Percentiles rank a stretch among this genome's conserved stretches.
Evolutionary conservation across 768 basidiomycete species (phyloP).

Genomic region (Naganishia vaughanmartiniae): DNA sequence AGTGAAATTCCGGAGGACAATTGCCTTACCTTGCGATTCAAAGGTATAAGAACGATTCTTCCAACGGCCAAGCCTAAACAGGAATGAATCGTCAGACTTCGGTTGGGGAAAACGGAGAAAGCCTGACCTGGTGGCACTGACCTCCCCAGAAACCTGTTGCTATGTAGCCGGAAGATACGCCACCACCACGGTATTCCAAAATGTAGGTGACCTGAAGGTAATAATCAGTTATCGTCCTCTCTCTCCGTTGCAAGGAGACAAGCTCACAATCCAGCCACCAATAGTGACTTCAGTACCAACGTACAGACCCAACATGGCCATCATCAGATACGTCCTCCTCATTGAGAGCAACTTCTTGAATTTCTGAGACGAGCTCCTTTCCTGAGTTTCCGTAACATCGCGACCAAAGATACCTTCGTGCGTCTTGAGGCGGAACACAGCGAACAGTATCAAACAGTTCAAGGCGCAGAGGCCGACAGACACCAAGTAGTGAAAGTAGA

Average conservation of each 20-base stretch:
- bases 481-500: conserved; percentile 65
- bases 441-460: conserved; percentile 59
- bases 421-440: conserved; percentile 65
- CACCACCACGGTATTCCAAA: conserved; percentile 13
- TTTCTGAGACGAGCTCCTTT: conserved; percentile 12
- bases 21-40: conserved; percentile 46
- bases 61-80: conserved; percentile 55
- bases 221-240: not conserved
- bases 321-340: conserved; percentile 52
- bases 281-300: conserved; percentile 52
- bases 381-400: conserved; percentile 38
- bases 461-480: conserved; percentile 65
- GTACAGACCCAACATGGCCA: conserved; percentile 48
- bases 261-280: conserved; percentile 29
- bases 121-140: not conserved
- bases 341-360: conserved; percentile 13
- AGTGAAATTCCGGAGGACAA: not conserved
- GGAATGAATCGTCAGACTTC: not conserved
- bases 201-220: conserved; percentile 16
- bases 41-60: conserved; percentile 58
- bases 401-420: conserved; percentile 62
- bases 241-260: too few species aligned
- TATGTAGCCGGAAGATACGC: conserved; percentile 46
- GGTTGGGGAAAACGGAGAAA: not conserved
- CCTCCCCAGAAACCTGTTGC: conserved; percentile 52